Evolutionary conservation across 2,329 filamentous ascomycete species (phyloP).

Genomic region (Colletotrichum acutatum): DNA sequence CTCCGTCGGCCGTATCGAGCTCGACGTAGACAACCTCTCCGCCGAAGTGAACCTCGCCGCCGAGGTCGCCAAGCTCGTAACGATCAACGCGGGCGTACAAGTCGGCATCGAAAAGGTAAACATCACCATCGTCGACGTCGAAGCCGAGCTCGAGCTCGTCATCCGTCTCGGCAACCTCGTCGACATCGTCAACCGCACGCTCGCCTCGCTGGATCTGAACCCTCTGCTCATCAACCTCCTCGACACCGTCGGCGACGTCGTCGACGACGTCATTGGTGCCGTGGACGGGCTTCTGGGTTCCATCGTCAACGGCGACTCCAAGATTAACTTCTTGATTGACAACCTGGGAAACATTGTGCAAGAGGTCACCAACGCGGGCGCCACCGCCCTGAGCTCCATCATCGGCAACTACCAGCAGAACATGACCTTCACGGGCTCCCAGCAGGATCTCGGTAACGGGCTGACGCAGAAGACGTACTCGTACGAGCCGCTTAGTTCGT

Average conservation of each 20-base stretch:
- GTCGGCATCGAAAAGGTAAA: constrained; percentile 63
- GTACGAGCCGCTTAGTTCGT: constrained; percentile 59
- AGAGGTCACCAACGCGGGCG: constrained; percentile 61
- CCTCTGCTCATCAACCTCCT: constrained; percentile 67
- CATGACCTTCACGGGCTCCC: constrained; percentile 63
- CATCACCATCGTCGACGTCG: constrained; percentile 70
- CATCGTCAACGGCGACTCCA: constrained; percentile 65
- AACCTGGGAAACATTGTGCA: constrained; percentile 73
- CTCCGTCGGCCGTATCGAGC: constrained; percentile 68
- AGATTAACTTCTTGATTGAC: constrained; percentile 67
- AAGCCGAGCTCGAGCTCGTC: constrained; percentile 68
- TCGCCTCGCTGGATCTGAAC: constrained; percentile 69
- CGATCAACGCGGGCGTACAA: constrained; percentile 64
- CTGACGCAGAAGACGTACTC: constrained; percentile 62
- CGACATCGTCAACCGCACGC: constrained; percentile 69
- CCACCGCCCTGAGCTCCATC: constrained; percentile 58
- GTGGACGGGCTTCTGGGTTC: constrained; percentile 69
- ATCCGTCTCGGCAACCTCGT: constrained; percentile 70
- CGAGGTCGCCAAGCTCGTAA: constrained; percentile 67
- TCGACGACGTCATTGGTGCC: constrained; percentile 64
- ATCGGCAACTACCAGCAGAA: constrained; percentile 68
- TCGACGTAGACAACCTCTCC: constrained; percentile 67
- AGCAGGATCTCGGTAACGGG: constrained; percentile 45
- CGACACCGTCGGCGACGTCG: constrained; percentile 62
- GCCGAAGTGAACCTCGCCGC: constrained; percentile 71